phyloP scores from a whole-genome alignment of 2,329 filamentous ascomycete species.

The Graphilbum sp. region DNA sequence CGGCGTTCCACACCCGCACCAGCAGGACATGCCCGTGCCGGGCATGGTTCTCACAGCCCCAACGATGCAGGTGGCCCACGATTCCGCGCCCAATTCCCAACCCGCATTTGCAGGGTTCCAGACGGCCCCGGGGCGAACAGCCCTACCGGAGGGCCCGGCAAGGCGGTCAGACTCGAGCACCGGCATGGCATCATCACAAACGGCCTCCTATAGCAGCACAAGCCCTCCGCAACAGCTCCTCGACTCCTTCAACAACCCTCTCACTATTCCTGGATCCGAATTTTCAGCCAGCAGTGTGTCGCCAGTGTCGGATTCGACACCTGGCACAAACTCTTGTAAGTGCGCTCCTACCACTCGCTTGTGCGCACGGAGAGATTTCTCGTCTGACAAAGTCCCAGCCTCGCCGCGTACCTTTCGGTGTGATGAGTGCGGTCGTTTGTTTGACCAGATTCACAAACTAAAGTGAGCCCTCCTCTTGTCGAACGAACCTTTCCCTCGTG shows the following conservation, averaged over 20 bases:
- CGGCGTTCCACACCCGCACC: not conserved
- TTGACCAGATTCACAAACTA: constrained; percentile 43
- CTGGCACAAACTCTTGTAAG: constrained; percentile 13
- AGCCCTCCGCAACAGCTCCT: constrained; percentile 12
- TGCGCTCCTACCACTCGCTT: not conserved
- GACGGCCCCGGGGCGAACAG: too few species aligned
- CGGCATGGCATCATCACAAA: constrained; percentile 12
- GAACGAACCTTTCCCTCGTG: too few species aligned
- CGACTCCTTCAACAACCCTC: constrained; percentile 28
- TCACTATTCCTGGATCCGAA: constrained; percentile 15
- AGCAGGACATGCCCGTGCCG: not conserved
- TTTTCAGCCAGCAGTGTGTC: too few species aligned
- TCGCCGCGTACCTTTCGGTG: constrained; percentile 19
- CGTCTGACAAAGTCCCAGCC: constrained; percentile 2
- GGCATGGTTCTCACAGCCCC: not conserved
- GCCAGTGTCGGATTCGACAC: constrained; percentile 7
- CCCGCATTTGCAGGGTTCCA: too few species aligned
- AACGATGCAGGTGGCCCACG: not conserved
- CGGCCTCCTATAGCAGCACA: constrained; percentile 17
- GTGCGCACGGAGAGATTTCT: not conserved
- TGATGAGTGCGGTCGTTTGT: constrained; percentile 26
- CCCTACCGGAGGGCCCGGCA: too few species aligned
- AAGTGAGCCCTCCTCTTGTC: constrained; percentile 25
- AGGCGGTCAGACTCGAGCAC: too few species aligned
- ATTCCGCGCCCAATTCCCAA: not conserved